Conservation (phyloP, 352 stramenopile genomes). For the Phytophthora tentaculata region DNA sequence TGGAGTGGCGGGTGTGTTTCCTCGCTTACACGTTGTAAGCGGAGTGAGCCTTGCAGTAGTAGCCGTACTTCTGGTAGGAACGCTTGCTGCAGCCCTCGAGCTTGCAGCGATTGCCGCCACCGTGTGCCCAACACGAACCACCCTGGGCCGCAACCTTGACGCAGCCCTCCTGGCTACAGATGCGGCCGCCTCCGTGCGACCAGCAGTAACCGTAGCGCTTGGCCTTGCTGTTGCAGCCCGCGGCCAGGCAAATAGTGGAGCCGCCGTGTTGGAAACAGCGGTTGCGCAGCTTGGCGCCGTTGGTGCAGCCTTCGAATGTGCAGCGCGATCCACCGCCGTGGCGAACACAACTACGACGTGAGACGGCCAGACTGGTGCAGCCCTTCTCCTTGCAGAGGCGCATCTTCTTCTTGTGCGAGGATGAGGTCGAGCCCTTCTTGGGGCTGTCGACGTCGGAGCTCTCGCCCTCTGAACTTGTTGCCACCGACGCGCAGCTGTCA, state of each 20-base stretch:
- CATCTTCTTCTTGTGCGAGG: slow-evolving; percentile 49
- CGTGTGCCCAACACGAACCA: slow-evolving; percentile 79
- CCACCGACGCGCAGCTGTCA: slow-evolving; percentile 19
- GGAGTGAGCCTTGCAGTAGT: slow-evolving; percentile 70
- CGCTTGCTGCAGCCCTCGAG: slow-evolving; percentile 71
- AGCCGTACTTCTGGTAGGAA: slow-evolving; percentile 81
- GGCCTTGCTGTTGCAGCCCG: slow-evolving; percentile 71
- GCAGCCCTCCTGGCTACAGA: slow-evolving; percentile 65
- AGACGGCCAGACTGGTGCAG: slow-evolving; percentile 69
- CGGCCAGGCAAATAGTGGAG: slow-evolving; percentile 69
- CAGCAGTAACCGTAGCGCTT: slow-evolving; percentile 87
- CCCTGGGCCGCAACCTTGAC: slow-evolving; percentile 71
- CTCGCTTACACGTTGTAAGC: slow-evolving; percentile 35
- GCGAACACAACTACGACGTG: slow-evolving; percentile 60
- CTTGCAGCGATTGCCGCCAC: slow-evolving; percentile 74
- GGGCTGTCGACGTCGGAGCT: slow-evolving; percentile 40
- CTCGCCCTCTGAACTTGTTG: slow-evolving; percentile 38
- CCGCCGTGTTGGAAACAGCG: slow-evolving; percentile 82
- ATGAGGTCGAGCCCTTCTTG: slow-evolving; percentile 20
- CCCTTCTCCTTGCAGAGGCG: slow-evolving; percentile 68
- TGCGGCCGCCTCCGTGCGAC: slow-evolving; percentile 77
- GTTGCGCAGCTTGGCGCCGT: slow-evolving; percentile 78
- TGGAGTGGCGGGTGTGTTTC: background rate
- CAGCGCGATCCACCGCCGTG: slow-evolving; percentile 67
- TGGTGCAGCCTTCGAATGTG: slow-evolving; percentile 61